Percentiles rank a stretch among this genome's conserved stretches.
phyloP scores from a whole-genome alignment of 441 rosid species.

The Erodium texanum region DNA sequence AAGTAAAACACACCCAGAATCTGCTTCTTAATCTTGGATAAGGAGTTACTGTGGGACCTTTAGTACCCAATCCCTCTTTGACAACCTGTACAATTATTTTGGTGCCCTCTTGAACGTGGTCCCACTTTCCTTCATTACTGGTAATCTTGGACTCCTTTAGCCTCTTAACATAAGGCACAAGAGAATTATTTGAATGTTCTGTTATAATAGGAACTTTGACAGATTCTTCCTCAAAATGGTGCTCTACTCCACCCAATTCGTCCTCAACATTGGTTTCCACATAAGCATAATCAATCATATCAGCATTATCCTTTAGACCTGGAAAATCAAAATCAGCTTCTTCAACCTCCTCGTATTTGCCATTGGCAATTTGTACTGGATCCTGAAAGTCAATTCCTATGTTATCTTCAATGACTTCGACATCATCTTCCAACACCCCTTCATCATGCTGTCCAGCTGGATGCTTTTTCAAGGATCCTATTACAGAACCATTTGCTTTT shows the following conservation, averaged over 20 bases:
- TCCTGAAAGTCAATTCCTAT: slow-evolving; percentile 43
- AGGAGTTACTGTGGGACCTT: slow-evolving; percentile 83
- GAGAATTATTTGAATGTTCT: slow-evolving; percentile 27
- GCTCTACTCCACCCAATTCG: slow-evolving; percentile 34
- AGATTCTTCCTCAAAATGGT: slow-evolving; percentile 31
- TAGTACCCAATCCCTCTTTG: slow-evolving; percentile 93
- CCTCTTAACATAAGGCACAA: slow-evolving; percentile 26
- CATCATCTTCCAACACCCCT: slow-evolving; percentile 27
- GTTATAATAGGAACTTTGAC: slow-evolving; percentile 26
- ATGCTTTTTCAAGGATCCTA: slow-evolving; percentile 30
- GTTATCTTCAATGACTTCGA: slow-evolving; percentile 41
- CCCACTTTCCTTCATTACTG: slow-evolving; percentile 47
- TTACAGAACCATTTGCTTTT: slow-evolving; percentile 31
- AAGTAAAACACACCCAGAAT: slow-evolving; percentile 68
- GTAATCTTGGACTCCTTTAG: slow-evolving; percentile 25
- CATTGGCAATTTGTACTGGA: slow-evolving; percentile 22
- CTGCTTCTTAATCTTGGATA: slow-evolving; percentile 85
- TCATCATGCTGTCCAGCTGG: slow-evolving; percentile 29
- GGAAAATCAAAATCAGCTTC: slow-evolving; percentile 55
- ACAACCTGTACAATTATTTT: slow-evolving; percentile 92
- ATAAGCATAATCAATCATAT: slow-evolving; percentile 39
- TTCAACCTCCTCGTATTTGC: slow-evolving; percentile 48
- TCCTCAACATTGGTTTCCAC: slow-evolving; percentile 26
- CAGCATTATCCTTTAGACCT: slow-evolving; percentile 47
- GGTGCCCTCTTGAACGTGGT: slow-evolving; percentile 71